Evolutionary conservation across 306 rosid genomes (phyloP), one percentile per base, ranked within the genome.

Genomic region (Luffa acutangula): DNA sequence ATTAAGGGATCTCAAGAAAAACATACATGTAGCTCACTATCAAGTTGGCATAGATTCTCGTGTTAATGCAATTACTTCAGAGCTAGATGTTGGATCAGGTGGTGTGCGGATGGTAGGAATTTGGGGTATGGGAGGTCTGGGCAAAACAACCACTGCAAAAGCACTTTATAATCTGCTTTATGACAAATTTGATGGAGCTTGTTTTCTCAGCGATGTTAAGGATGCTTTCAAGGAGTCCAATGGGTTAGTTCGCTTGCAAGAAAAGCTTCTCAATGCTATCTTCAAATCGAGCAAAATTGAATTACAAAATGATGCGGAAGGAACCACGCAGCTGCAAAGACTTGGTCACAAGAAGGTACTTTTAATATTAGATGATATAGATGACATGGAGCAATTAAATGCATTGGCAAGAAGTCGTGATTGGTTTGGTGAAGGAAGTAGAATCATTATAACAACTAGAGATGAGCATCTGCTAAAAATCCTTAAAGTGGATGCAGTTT

Each of bases 401-500:
- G 56, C 56, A 43, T 57, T 78, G 20, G 51, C 34, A 34, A 43
- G 75, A 56, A 60, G 18, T 0, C 31, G 11, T 25, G 8, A 46
- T 0, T 80, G 77, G 75, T 20, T 84, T 21, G 84, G 80, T 36
- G 0, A 15, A 1, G 87, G 80, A n/a, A 82, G 79, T 75, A 77
- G 78, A 33, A 3, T 82, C 13, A 69, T 87, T 3, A 41, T 57
- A 37, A 87, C 86, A 75, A 82, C 83, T 0, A 70, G 85, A 75
- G 53, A 84, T 67, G 6, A 9, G 0, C 58, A 2, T 3, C 1
- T 84, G 1, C 85, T 85, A 3, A 75, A 51, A 0, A 1, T 3
- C 2, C 36, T 60, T 20, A 0, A 60, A 21, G 74, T 36, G 20
- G 70, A 74, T 48, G 2, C 9, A 63, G n/a, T 81, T 0, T 25